Percentiles rank a stretch among this genome's conserved stretches.
Evolutionary conservation across 495 filamentous ascomycete species (phyloP).

Genomic region (Podospora pseudoanserina): DNA sequence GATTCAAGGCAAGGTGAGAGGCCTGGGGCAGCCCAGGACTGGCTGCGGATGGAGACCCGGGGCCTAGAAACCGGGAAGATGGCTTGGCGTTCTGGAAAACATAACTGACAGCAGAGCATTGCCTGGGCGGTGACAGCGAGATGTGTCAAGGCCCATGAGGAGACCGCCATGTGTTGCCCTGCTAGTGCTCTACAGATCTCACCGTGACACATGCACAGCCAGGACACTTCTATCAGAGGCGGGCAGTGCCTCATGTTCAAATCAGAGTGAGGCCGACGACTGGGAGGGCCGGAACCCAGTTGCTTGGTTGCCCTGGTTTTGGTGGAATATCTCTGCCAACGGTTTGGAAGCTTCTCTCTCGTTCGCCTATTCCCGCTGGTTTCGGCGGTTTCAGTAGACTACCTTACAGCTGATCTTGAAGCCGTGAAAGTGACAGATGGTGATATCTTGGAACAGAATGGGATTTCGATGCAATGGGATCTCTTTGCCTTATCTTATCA

Average conservation of each 20-base stretch:
- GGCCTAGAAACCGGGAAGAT: neutral
- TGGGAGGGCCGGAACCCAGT: too few species aligned
- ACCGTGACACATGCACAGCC: neutral
- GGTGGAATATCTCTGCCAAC: neutral
- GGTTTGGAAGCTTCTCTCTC: neutral
- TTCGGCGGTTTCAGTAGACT: too few species aligned
- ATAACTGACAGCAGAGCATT: slow-evolving; percentile 7
- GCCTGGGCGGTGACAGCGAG: slow-evolving; percentile 12
- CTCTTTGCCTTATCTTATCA: neutral
- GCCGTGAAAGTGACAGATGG: too few species aligned
- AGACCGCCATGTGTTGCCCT: neutral
- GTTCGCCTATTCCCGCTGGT: too few species aligned
- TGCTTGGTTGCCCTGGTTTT: too few species aligned
- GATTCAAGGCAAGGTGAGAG: slow-evolving; percentile 2
- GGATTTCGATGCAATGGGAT: too few species aligned
- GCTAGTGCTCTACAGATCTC: neutral
- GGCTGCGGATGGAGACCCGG: neutral
- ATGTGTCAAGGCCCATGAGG: neutral
- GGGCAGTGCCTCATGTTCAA: too few species aligned
- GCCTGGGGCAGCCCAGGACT: neutral
- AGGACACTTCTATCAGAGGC: neutral
- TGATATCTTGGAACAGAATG: too few species aligned
- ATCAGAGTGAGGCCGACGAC: too few species aligned
- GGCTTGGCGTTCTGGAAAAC: slow-evolving; percentile 8
- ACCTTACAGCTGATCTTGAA: too few species aligned